Evolutionary conservation across 495 filamentous ascomycete species (phyloP).

Genomic region (Penicillium macrosclerotiorum): DNA sequence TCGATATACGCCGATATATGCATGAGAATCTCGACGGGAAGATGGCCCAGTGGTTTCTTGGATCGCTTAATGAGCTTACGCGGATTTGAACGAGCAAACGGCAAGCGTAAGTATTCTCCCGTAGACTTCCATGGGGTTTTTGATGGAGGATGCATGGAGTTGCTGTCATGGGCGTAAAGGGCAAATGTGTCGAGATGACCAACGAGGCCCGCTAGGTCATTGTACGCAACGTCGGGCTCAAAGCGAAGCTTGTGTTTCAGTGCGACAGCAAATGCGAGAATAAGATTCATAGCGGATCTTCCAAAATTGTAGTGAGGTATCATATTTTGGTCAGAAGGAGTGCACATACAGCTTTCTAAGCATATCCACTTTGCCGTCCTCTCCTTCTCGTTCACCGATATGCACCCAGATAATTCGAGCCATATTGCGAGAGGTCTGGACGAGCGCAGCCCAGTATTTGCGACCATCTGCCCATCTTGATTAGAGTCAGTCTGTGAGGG

Average conservation of each 20-base stretch:
- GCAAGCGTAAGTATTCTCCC: slow-evolving; percentile 69
- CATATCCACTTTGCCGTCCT: slow-evolving; percentile 63
- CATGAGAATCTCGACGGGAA: slow-evolving; percentile 74
- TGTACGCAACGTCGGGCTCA: slow-evolving; percentile 77
- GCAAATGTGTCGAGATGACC: slow-evolving; percentile 56
- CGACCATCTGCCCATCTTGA: slow-evolving; percentile 65
- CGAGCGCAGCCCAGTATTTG: slow-evolving; percentile 73
- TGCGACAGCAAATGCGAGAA: slow-evolving; percentile 72
- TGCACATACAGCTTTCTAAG: slow-evolving; percentile 62
- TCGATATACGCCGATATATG: slow-evolving; percentile 68
- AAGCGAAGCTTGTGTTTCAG: slow-evolving; percentile 85
- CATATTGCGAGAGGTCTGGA: slow-evolving; percentile 68
- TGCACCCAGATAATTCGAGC: slow-evolving; percentile 80
- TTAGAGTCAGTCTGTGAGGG: slow-evolving; percentile 1
- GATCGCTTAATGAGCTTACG: slow-evolving; percentile 67
- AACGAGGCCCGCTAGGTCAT: slow-evolving; percentile 51
- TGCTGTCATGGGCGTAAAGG: slow-evolving; percentile 56
- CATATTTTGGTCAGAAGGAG: background rate
- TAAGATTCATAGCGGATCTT: slow-evolving; percentile 74
- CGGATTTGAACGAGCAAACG: slow-evolving; percentile 69
- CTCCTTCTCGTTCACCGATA: slow-evolving; percentile 61
- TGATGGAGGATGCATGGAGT: slow-evolving; percentile 37
- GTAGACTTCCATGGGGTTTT: slow-evolving; percentile 58
- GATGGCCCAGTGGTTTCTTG: slow-evolving; percentile 63
- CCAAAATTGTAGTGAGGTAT: slow-evolving; percentile 15